Evolutionary conservation across 2,329 filamentous ascomycete genomes (phyloP).

Genomic region (Magnaporthiopsis incrustans): DNA sequence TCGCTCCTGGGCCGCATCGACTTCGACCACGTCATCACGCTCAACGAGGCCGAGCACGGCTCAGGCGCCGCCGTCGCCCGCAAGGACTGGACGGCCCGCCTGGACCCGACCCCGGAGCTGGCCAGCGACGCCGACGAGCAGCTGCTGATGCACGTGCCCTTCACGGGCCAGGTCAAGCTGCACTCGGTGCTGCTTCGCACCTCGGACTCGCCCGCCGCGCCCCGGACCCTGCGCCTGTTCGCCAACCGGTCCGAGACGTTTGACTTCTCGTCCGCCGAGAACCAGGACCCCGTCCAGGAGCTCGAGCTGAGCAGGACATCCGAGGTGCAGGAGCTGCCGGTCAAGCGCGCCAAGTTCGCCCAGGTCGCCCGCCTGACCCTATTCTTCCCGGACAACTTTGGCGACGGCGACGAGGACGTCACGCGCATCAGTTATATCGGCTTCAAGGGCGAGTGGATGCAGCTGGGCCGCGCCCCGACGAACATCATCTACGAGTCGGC

Average conservation of each 20-base stretch:
- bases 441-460: conserved; percentile 93
- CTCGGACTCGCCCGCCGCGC: conserved; percentile 60
- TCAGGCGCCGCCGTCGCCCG: conserved; percentile 69
- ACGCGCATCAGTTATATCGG: conserved; percentile 76
- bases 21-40: conserved; percentile 73
- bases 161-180: conserved; percentile 88
- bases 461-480: conserved; percentile 70
- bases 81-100: conserved; percentile 84
- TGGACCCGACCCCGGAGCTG: conserved; percentile 65
- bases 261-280: conserved; percentile 71
- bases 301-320: conserved; percentile 70
- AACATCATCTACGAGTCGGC: conserved; percentile 92
- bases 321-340: conserved; percentile 78
- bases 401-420: conserved; percentile 42
- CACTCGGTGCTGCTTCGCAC: conserved; percentile 84
- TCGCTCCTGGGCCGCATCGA: conserved; percentile 89
- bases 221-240: conserved; percentile 78
- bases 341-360: conserved; percentile 83
- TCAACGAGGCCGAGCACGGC: conserved; percentile 69
- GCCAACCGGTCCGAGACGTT: conserved; percentile 76
- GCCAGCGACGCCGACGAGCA: conserved; percentile 87
- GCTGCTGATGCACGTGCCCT: conserved; percentile 89
- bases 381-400: conserved; percentile 55
- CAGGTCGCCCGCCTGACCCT: conserved; percentile 74
- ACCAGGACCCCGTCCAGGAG: conserved; percentile 62